phyloP scores from a whole-genome alignment of 345 rosid species.

The Acer yangbiense region DNA sequence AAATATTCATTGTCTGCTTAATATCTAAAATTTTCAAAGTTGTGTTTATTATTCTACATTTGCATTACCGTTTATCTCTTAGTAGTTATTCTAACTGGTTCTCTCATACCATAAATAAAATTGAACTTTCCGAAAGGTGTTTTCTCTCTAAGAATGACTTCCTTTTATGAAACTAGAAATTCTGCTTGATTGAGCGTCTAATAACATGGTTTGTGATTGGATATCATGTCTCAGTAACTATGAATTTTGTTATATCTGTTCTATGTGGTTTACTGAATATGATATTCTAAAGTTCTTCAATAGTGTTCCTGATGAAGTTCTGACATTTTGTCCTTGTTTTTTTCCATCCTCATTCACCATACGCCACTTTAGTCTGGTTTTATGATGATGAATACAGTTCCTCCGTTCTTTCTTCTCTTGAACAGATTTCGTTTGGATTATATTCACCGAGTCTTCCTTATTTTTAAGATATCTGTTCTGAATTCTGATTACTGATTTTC shows the following conservation, averaged over 20 bases:
- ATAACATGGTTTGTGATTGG: not conserved
- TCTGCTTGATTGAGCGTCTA: not conserved
- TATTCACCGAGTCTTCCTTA: not conserved
- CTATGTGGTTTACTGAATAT: not conserved
- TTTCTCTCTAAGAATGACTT: not conserved
- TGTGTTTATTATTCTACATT: not conserved
- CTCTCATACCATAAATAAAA: not conserved
- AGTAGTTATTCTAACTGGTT: not conserved
- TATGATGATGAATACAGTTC: not conserved
- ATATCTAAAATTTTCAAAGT: not conserved
- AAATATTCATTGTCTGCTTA: not conserved
- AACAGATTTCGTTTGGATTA: not conserved
- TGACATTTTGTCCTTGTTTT: too few species aligned
- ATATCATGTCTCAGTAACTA: not conserved
- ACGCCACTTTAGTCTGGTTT: not conserved
- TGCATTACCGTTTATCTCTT: not conserved
- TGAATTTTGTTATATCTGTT: not conserved
- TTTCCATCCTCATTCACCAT: not conserved
- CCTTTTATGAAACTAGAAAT: not conserved
- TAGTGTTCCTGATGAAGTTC: not conserved
- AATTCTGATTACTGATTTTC: constrained; percentile 7
- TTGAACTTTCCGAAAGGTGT: not conserved
- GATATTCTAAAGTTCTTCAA: not conserved
- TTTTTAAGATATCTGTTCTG: not conserved
- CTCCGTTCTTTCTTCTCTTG: not conserved